These are phyloP conservation scores for Wallacemonas sp. DNA, from an alignment of 208 protist species.

Conservation along the genomic window DNA sequence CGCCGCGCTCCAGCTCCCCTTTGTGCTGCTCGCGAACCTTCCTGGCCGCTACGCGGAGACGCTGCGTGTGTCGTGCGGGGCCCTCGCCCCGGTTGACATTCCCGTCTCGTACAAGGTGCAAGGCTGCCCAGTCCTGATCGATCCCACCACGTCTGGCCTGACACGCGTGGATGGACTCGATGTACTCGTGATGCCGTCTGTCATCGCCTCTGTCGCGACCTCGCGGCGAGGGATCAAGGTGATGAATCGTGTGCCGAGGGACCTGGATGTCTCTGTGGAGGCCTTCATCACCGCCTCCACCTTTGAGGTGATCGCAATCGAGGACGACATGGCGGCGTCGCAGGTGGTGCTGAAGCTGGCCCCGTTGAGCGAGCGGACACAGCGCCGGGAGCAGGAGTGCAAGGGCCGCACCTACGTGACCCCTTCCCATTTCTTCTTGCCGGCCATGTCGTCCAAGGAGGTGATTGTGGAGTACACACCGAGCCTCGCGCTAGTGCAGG, in stretches of 20 bases:
- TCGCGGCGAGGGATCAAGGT: slow-evolving; percentile 70
- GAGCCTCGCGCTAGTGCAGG: slow-evolving; percentile 32
- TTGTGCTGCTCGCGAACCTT: slow-evolving; percentile 64
- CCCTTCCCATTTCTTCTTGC: slow-evolving; percentile 66
- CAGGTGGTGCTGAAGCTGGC: slow-evolving; percentile 64
- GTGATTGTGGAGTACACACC: slow-evolving; percentile 82
- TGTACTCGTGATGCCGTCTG: slow-evolving; percentile 84
- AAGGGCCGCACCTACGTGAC: slow-evolving; percentile 50
- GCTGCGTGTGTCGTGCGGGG: slow-evolving; percentile 53
- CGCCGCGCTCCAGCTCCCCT: slow-evolving; percentile 29
- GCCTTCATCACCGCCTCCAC: slow-evolving; percentile 60
- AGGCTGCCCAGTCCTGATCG: slow-evolving; percentile 80
- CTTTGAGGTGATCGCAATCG: slow-evolving; percentile 69
- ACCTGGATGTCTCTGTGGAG: slow-evolving; percentile 73
- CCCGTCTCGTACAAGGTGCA: slow-evolving; percentile 60
- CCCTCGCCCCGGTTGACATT: slow-evolving; percentile 46
- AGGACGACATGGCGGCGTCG: slow-evolving; percentile 58
- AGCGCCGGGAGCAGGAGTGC: slow-evolving; percentile 29
- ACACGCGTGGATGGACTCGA: slow-evolving; percentile 55
- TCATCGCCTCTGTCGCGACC: slow-evolving; percentile 71
- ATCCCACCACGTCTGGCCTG: slow-evolving; percentile 75
- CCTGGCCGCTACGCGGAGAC: slow-evolving; percentile 77
- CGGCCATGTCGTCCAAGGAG: slow-evolving; percentile 59
- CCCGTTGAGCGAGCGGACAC: slow-evolving; percentile 39
- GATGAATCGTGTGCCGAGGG: slow-evolving; percentile 86